Evolutionary conservation across 345 rosid species (phyloP).

Genomic region (Populus nigra): DNA sequence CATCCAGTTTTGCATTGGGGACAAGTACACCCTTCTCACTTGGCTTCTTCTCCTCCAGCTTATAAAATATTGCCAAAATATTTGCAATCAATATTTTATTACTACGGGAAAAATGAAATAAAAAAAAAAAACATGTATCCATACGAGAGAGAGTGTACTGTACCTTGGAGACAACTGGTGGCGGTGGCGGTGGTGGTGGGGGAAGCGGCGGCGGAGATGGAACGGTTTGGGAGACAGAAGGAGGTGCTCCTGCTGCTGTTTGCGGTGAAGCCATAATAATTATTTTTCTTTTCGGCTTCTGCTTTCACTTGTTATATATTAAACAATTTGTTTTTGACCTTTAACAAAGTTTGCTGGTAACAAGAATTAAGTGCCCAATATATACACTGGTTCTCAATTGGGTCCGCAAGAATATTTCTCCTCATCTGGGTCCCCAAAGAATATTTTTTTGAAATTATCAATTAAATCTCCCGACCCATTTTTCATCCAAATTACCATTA

Average conservation of each 20-base stretch:
- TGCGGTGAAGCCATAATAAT: background rate
- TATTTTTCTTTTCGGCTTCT: background rate
- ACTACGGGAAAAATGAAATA: too few species aligned
- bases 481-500: background rate
- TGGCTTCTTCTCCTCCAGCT: slow-evolving; percentile 9
- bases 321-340: too few species aligned
- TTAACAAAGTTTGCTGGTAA: too few species aligned
- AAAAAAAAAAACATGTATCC: too few species aligned
- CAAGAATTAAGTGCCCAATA: background rate
- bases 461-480: background rate
- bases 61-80: background rate
- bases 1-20: background rate
- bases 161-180: background rate
- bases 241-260: background rate
- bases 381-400: background rate
- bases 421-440: background rate
- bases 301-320: background rate
- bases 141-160: too few species aligned
- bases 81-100: background rate
- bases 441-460: background rate
- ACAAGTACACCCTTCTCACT: background rate
- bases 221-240: slow-evolving; percentile 10
- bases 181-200: background rate
- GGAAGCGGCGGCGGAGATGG: background rate
- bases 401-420: background rate